Percentiles rank a stretch among this genome's conserved stretches.
Evolutionary conservation across 305 asterid species (phyloP).

Genomic region (Fraxinus baroniana): DNA sequence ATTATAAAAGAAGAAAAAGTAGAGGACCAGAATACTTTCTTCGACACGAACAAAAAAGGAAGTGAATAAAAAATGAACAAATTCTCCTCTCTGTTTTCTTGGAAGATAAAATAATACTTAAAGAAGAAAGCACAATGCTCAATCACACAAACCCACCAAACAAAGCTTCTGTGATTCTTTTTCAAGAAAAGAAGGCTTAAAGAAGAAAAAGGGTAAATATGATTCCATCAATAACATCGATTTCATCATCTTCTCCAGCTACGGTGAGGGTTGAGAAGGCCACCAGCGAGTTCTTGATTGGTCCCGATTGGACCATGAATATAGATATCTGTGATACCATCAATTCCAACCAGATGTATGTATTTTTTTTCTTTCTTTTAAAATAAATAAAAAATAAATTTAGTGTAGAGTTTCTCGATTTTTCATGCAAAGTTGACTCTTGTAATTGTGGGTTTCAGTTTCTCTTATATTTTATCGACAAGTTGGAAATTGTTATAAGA

Average conservation of each 20-base stretch:
- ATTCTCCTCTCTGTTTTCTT: slow-evolving; percentile 6
- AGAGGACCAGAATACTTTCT: neutral
- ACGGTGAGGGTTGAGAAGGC: slow-evolving; percentile 85
- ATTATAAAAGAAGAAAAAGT: neutral
- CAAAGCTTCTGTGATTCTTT: slow-evolving; percentile 29
- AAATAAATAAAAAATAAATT: no score
- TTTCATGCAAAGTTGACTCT: slow-evolving; percentile 58
- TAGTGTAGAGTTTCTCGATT: neutral
- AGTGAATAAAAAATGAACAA: neutral
- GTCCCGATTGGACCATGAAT: slow-evolving; percentile 96
- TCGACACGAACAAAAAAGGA: neutral
- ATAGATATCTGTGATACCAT: slow-evolving; percentile 84
- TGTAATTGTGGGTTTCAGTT: slow-evolving; percentile 2
- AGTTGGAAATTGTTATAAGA: neutral
- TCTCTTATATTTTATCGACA: slow-evolving; percentile 13
- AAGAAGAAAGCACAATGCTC: slow-evolving; percentile 33
- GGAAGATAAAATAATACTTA: slow-evolving; percentile 7
- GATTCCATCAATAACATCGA: slow-evolving; percentile 44
- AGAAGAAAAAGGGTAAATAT: slow-evolving; percentile 15
- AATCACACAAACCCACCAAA: slow-evolving; percentile 29
- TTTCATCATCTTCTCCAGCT: slow-evolving; percentile 60
- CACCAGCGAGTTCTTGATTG: slow-evolving; percentile 95
- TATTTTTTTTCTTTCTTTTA: neutral
- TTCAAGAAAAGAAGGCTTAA: neutral
- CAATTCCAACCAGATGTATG: slow-evolving; percentile 81